phyloP scores from a whole-genome alignment of 1,284 basidiomycete species.

The Stereum hirsutum region DNA sequence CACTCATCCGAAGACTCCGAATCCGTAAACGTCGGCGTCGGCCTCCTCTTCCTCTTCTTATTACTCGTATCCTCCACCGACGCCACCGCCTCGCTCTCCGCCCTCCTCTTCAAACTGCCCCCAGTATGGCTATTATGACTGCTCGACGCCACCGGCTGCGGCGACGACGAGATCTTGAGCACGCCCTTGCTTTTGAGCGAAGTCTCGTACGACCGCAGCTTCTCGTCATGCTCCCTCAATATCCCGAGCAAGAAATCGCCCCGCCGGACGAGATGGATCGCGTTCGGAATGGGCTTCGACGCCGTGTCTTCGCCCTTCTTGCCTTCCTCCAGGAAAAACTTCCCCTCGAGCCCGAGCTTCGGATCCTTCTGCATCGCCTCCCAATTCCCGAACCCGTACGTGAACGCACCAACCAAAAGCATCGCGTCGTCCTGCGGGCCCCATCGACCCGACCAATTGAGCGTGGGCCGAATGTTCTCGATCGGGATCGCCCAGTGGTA shows the following conservation, averaged over 20 bases:
- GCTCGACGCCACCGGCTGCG: conserved; percentile 62
- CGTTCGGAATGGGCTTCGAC: conserved; percentile 84
- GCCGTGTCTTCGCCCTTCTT: conserved; percentile 82
- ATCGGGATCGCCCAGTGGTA: conserved; percentile 84
- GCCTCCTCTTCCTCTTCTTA: conserved; percentile 76
- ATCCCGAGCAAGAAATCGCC: conserved; percentile 91
- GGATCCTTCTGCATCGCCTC: conserved; percentile 90
- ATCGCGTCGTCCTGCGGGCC: conserved; percentile 88
- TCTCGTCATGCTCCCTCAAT: conserved; percentile 89
- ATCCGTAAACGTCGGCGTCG: conserved; percentile 88
- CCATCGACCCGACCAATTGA: conserved; percentile 97
- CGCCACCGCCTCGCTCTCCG: conserved; percentile 75
- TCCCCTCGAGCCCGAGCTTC: conserved; percentile 77
- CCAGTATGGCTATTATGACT: too few species aligned
- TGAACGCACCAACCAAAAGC: conserved; percentile 88
- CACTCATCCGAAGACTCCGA: conserved; percentile 85
- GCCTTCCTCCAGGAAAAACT: conserved; percentile 96
- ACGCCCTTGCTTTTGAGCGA: conserved; percentile 58
- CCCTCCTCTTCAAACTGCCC: conserved; percentile 57
- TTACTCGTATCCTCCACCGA: conserved; percentile 63
- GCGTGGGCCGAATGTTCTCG: conserved; percentile 87
- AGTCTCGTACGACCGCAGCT: conserved; percentile 76
- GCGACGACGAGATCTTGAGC: conserved; percentile 58
- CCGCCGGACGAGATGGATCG: conserved; percentile 94
- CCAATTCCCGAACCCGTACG: conserved; percentile 97